Conservation (phyloP, 768 basidiomycete species). For the Termitomyces sp. region DNA sequence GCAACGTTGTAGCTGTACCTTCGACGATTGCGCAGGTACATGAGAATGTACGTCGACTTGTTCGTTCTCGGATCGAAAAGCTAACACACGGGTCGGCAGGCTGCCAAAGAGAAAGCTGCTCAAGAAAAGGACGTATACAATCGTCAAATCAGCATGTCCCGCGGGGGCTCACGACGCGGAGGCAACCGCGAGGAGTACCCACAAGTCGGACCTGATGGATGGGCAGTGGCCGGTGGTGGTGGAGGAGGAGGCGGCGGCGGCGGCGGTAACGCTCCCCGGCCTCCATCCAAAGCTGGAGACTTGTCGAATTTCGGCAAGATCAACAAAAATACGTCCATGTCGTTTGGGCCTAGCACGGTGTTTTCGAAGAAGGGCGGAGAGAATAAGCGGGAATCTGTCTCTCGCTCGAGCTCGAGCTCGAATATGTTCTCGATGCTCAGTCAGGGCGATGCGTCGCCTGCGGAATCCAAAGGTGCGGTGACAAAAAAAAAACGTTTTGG, state of each 20-base stretch:
- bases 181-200: conserved; percentile 57
- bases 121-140: conserved; percentile 54
- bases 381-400: conserved; percentile 64
- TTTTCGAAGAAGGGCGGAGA: conserved; percentile 64
- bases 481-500: too few relatives aligned
- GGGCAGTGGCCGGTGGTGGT: conserved; percentile 66
- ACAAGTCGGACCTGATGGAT: conserved; percentile 74
- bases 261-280: conserved; percentile 50
- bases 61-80: too few relatives aligned
- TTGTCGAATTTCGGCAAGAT: conserved; percentile 89
- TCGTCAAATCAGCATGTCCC: conserved; percentile 74
- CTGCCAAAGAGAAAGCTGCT: conserved; percentile 30
- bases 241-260: too few relatives aligned
- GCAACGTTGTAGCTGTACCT: conserved; percentile 79
- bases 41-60: conserved; percentile 57
- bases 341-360: conserved; percentile 82
- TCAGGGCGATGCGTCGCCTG: conserved; percentile 50
- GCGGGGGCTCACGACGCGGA: conserved; percentile 87
- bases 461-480: too few relatives aligned
- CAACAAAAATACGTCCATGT: conserved; percentile 55
- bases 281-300: conserved; percentile 77
- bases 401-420: conserved; percentile 80
- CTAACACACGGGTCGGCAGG: too few relatives aligned
- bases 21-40: conserved; percentile 88
- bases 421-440: conserved; percentile 89